Evolutionary conservation across 1,284 basidiomycete species (phyloP).

Genomic region (Singerocomus inundabilis): DNA sequence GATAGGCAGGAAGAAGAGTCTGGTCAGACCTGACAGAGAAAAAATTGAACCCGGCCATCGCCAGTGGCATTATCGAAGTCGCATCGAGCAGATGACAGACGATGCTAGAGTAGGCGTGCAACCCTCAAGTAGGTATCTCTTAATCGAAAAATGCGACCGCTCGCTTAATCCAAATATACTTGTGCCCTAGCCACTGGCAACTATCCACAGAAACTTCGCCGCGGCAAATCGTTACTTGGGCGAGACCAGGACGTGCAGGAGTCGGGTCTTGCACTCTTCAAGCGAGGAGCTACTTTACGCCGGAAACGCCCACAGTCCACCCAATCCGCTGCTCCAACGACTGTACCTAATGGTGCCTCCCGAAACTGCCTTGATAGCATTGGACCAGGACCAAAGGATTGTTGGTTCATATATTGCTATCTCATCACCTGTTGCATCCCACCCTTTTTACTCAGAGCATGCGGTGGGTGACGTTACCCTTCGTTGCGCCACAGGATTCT

Average conservation of each 20-base stretch:
- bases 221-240: slow-evolving; percentile 85
- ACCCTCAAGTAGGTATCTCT: slow-evolving; percentile 68
- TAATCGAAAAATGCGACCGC: slow-evolving; percentile 5
- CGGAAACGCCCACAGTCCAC: slow-evolving; percentile 60
- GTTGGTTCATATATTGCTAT: slow-evolving; percentile 97
- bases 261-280: slow-evolving; percentile 85
- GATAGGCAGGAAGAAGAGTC: slow-evolving; percentile 84
- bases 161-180: slow-evolving; percentile 7
- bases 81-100: slow-evolving; percentile 79
- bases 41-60: slow-evolving; percentile 95
- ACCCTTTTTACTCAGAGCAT: slow-evolving; percentile 62
- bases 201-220: slow-evolving; percentile 69
- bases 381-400: slow-evolving; percentile 84
- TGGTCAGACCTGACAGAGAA: slow-evolving; percentile 93
- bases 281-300: slow-evolving; percentile 74
- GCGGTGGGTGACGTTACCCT: slow-evolving; percentile 48
- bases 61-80: slow-evolving; percentile 93
- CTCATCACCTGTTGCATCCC: slow-evolving; percentile 86
- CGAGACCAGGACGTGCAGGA: slow-evolving; percentile 87
- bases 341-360: slow-evolving; percentile 42
- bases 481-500: slow-evolving; percentile 3
- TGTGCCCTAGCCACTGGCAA: slow-evolving; percentile 73
- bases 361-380: slow-evolving; percentile 66
- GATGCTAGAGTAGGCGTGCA: slow-evolving; percentile 67
- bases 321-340: slow-evolving; percentile 35